These are phyloP conservation scores for Rhytidiadelphus loreus DNA, from an alignment of 225 moss, liverwort and hornwort species.

Conservation along the genomic window DNA sequence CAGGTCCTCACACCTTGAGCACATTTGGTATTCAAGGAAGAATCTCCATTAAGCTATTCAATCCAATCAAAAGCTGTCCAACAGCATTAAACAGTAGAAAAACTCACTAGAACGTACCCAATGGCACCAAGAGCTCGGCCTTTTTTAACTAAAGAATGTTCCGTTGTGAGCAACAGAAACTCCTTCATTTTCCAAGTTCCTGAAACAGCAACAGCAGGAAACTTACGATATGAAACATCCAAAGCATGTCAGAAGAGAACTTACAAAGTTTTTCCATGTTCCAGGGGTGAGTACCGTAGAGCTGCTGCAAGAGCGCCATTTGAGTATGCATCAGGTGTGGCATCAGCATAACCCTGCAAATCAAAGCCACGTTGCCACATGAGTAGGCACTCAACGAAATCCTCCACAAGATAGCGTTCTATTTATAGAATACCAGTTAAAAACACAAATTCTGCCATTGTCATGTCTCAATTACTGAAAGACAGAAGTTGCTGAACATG, in stretches of 20 bases:
- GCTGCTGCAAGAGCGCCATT: conserved; percentile 47
- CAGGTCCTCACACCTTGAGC: neutral
- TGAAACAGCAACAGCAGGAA: neutral
- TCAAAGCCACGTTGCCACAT: no score
- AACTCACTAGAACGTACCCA: neutral
- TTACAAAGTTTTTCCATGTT: conserved; percentile 49
- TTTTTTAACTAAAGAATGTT: neutral
- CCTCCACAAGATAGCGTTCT: neutral
- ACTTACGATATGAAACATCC: neutral
- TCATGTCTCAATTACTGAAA: neutral
- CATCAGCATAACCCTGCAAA: conserved; percentile 64
- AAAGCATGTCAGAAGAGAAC: neutral
- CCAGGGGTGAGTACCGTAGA: conserved; percentile 44
- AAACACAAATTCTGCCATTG: neutral
- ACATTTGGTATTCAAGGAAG: neutral
- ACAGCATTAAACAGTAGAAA: neutral
- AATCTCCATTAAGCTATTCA: neutral
- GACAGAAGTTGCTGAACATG: neutral
- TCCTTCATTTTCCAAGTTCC: neutral
- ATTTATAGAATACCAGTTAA: neutral
- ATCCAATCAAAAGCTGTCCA: neutral
- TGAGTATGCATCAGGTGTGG: conserved; percentile 16
- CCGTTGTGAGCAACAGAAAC: neutral
- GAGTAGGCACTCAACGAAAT: neutral
- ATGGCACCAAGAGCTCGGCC: neutral